Conservation (phyloP, 2,329 filamentous ascomycete genomes). For the Hortaea werneckii region DNA sequence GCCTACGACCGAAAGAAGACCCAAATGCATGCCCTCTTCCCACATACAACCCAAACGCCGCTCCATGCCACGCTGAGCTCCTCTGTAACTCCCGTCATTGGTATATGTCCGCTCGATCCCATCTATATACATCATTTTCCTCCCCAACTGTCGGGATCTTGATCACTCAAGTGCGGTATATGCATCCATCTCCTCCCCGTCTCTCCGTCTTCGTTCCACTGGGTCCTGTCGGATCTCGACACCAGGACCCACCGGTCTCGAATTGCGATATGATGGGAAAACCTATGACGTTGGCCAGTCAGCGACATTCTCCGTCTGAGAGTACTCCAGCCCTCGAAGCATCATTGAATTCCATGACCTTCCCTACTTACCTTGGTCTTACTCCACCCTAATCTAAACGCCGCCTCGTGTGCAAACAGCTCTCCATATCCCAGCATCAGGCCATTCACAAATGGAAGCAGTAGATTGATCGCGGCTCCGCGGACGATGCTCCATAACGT, state of each 20-base stretch:
- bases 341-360: not conserved
- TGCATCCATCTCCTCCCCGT: slow-evolving; percentile 49
- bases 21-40: too few species aligned
- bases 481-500: slow-evolving; percentile 77
- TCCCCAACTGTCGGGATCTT: not conserved
- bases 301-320: not conserved
- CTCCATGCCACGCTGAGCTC: too few species aligned
- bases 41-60: too few species aligned
- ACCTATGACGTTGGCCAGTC: slow-evolving; percentile 31
- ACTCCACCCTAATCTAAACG: slow-evolving; percentile 86
- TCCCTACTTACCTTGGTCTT: slow-evolving; percentile 67
- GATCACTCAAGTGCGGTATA: slow-evolving; percentile 57
- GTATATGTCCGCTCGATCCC: too few species aligned
- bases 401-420: slow-evolving; percentile 89
- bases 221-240: slow-evolving; percentile 67
- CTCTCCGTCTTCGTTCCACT: slow-evolving; percentile 43
- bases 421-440: slow-evolving; percentile 98
- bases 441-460: slow-evolving; percentile 92
- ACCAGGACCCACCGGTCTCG: slow-evolving; percentile 66
- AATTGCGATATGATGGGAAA: slow-evolving; percentile 49
- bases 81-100: too few species aligned
- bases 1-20: too few species aligned
- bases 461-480: slow-evolving; percentile 87
- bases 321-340: not conserved
- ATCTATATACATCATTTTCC: not conserved